phyloP scores from a whole-genome alignment of 176 grass and related monocot genomes.

The Musa beccarii region DNA sequence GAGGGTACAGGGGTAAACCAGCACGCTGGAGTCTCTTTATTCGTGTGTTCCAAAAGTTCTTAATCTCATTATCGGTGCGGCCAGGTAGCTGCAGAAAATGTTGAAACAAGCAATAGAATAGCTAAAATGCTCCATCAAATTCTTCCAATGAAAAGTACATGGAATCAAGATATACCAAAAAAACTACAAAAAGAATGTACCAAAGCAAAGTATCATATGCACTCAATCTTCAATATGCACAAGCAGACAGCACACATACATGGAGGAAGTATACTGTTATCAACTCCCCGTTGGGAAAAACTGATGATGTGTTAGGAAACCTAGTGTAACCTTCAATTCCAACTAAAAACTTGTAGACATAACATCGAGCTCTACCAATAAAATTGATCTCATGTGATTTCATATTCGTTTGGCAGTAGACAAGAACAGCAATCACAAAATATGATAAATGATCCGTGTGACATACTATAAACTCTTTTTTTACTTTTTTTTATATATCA shows the following conservation, averaged over 20 bases:
- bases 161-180: too few species aligned
- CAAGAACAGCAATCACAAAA: background rate
- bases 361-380: background rate
- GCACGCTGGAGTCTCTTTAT: conserved; percentile 81
- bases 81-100: conserved; percentile 70
- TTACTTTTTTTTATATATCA: background rate
- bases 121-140: background rate
- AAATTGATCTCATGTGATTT: background rate
- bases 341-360: background rate
- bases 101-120: background rate
- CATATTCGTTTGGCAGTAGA: background rate
- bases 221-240: too few species aligned
- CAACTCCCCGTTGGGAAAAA: background rate
- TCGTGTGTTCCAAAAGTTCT: conserved; percentile 98
- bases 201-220: too few species aligned
- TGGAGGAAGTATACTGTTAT: background rate
- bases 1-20: conserved; percentile 61
- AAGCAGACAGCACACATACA: too few species aligned
- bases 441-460: background rate
- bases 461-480: background rate
- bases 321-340: background rate
- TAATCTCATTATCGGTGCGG: conserved; percentile 99
- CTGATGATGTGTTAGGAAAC: background rate
- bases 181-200: too few species aligned
- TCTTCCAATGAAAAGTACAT: too few species aligned